Base-by-base conservation (phyloP, 2,329 filamentous ascomycete species). In the Grosmannia penicillata region DNA sequence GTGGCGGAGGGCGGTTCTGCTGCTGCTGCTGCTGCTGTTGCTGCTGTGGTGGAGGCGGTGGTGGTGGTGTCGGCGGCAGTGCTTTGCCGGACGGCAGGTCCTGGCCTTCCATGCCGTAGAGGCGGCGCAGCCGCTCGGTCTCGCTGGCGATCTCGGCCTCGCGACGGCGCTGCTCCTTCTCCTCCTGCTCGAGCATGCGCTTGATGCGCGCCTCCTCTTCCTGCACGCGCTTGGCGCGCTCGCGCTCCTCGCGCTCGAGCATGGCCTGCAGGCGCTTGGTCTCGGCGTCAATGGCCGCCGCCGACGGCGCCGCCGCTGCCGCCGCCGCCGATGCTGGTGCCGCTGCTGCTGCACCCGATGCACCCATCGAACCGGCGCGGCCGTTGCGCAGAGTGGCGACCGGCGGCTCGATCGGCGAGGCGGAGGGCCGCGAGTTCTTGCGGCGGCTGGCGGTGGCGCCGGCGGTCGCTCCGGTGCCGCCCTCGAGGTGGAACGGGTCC, bases 401-500 rank as follows among this genome's bases (percentile, higher is more conserved):
- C 17, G 48, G 43, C 1, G 65, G 63, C 4, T 60, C 56, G 6
- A 65, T 8, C 8, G 28, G 28, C 17, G 15, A 19, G 17, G 19
- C 19, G 18, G 30, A 10, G 11, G 6, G 11, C 6, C 30, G 30
- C 8, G 33, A 68, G 46, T 67, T 64, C 46, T 51, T 58, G 34
- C 45, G 50, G 40, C 42, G 42, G 23, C 48, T 38, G 46, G 46
- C 39, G 10, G 45, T 36, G 15, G 45, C 39, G 21, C 44, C 23
- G 41, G 44, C 33, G 3, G 45, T 41, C 7, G 50, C 45, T 19
- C 45, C 47, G 15, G 48, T 47, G 6, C 49, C 59, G 34, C 72
- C 68, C 9, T 65, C 60, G 27, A 86, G 67, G 54, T 95, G 91
- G 61, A 95, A 96, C 5, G 76, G 66, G 48, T 93, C 82, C 15